These are phyloP conservation scores for Penicillium sp. DNA, from an alignment of 2,329 filamentous ascomycete species.

Conservation along the genomic window DNA sequence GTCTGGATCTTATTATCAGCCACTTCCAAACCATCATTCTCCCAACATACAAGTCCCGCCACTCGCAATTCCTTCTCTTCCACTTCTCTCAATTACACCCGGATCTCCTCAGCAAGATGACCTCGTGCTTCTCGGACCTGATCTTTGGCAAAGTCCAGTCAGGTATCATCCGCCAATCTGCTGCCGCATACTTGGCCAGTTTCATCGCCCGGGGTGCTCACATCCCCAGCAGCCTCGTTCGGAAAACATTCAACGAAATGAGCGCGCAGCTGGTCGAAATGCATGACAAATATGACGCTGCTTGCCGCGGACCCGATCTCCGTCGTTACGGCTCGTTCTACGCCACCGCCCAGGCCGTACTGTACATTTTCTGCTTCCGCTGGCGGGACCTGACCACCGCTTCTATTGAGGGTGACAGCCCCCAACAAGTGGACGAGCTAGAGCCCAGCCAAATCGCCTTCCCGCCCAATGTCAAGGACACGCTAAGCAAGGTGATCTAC, in stretches of 20 bases:
- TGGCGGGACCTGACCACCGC: constrained; percentile 85
- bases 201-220: constrained; percentile 91
- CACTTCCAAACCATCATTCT: constrained; percentile 90
- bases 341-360: constrained; percentile 81
- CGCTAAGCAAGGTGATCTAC: constrained; percentile 78
- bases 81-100: constrained; percentile 88
- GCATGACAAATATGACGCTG: constrained; percentile 72
- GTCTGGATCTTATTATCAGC: constrained; percentile 78
- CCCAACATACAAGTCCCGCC: constrained; percentile 87
- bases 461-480: constrained; percentile 74
- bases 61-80: constrained; percentile 95
- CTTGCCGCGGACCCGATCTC: constrained; percentile 83
- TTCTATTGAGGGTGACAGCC: constrained; percentile 59
- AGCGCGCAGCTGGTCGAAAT: constrained; percentile 77
- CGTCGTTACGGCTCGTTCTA: constrained; percentile 86
- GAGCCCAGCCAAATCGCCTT: constrained; percentile 76
- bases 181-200: constrained; percentile 89
- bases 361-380: constrained; percentile 97
- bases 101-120: constrained; percentile 79
- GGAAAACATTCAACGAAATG: constrained; percentile 80
- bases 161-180: constrained; percentile 77
- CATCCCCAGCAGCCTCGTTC: constrained; percentile 76
- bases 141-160: constrained; percentile 73
- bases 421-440: constrained; percentile 60
- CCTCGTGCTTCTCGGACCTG: constrained; percentile 75